Percentiles rank a stretch among this genome's conserved stretches.
Conservation (phyloP, 2,329 filamentous ascomycete species). For the Fusarium tuaranense region DNA sequence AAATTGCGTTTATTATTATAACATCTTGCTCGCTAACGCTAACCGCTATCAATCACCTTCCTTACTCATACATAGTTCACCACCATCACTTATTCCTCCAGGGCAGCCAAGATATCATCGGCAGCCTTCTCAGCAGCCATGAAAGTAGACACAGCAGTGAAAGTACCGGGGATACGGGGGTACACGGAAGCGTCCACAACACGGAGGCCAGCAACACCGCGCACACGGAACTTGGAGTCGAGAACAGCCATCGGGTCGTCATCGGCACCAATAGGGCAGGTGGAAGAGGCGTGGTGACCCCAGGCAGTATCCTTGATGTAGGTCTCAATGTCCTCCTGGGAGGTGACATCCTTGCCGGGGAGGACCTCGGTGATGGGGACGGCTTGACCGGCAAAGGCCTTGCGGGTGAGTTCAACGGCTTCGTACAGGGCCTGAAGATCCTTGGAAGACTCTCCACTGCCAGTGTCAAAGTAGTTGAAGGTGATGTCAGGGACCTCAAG, state of each 20-base stretch:
- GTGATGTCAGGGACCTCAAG: conserved; percentile 72
- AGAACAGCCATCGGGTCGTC: conserved; percentile 55
- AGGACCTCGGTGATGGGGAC: conserved; percentile 40
- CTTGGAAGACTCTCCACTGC: conserved; percentile 58
- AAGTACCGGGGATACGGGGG: conserved; percentile 51
- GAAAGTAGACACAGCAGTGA: conserved; percentile 48
- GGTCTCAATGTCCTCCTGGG: conserved; percentile 29
- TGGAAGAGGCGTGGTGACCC: conserved; percentile 50
- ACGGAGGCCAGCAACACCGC: conserved; percentile 57
- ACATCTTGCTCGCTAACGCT: neutral
- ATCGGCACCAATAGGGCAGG: conserved; percentile 49
- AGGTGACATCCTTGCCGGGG: conserved; percentile 25
- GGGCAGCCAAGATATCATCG: conserved; percentile 42
- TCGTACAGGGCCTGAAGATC: conserved; percentile 68
- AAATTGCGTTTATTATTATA: neutral
- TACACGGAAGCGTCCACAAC: conserved; percentile 61
- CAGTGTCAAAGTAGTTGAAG: conserved; percentile 71
- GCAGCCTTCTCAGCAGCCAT: conserved; percentile 51
- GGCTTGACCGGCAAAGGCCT: conserved; percentile 47
- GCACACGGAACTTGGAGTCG: conserved; percentile 61
- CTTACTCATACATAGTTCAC: neutral
- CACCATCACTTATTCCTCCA: conserved; percentile 2
- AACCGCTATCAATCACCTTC: neutral
- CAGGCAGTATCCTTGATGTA: conserved; percentile 49
- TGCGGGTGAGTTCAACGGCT: conserved; percentile 63